Conservation (phyloP, 768 basidiomycete species). For the Calvatia gigantea region DNA sequence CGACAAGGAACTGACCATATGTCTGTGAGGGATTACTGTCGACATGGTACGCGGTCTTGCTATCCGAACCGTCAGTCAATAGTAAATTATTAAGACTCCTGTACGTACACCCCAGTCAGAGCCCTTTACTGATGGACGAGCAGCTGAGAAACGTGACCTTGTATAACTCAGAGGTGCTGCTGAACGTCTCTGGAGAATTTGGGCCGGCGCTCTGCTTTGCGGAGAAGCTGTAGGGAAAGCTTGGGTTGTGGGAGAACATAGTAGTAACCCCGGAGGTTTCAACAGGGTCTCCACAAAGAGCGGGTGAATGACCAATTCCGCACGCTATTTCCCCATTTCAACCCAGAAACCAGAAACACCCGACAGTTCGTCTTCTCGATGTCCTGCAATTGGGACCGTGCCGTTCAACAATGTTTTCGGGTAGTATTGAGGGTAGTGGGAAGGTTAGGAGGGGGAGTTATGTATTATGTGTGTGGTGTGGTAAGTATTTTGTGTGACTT, state of each 20-base stretch:
- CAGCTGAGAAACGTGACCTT: slow-evolving; percentile 46
- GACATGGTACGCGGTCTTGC: slow-evolving; percentile 59
- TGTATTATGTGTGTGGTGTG: too few relatives aligned
- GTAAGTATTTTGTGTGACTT: too few relatives aligned
- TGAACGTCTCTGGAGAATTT: slow-evolving; percentile 61
- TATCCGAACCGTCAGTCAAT: slow-evolving; percentile 17
- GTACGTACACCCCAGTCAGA: slow-evolving; percentile 50
- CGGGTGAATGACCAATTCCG: not conserved
- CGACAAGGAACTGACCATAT: slow-evolving; percentile 35
- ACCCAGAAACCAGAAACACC: too few relatives aligned
- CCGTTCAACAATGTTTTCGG: too few relatives aligned
- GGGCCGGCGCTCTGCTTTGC: slow-evolving; percentile 38
- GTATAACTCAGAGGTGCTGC: slow-evolving; percentile 46
- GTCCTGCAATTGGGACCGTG: too few relatives aligned
- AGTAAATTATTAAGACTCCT: not conserved
- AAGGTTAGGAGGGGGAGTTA: too few relatives aligned
- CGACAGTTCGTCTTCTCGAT: too few relatives aligned
- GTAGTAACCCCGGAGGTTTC: not conserved
- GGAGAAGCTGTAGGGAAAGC: not conserved
- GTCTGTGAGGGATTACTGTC: slow-evolving; percentile 53
- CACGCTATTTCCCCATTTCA: too few relatives aligned
- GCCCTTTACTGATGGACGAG: slow-evolving; percentile 46
- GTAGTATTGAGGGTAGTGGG: too few relatives aligned
- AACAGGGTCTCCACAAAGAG: not conserved
- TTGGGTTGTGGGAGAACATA: slow-evolving; percentile 6